Base-by-base conservation (phyloP, 2,329 filamentous ascomycete species). In the Paraphaeosphaeria minitans region DNA sequence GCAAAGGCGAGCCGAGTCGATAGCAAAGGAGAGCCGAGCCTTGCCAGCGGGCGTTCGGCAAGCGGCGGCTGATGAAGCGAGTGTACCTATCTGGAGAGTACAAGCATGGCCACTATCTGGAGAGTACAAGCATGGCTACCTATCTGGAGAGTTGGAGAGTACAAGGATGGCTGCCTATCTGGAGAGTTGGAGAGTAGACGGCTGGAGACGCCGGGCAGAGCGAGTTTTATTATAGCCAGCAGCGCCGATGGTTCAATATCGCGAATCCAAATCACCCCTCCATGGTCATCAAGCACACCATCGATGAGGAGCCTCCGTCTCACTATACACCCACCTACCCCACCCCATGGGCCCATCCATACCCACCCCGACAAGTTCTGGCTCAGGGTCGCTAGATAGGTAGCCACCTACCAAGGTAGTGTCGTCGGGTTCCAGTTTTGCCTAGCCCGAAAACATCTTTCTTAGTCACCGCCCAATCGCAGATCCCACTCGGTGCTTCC, bases 231-330 rank as follows among this genome's bases (percentile, higher is more conserved):
- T n/a, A n/a, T n/a, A n/a, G n/a, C n/a, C n/a, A n/a, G 68, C 19
- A 10, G 21, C 33, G 35, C 33, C 65, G 65, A 67, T 67, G 67
- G 65, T 64, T 67, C 62, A 65, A 61, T 60, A 72, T 73, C 58
- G 70, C 69, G 64, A 71, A 57, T 56, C 55, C 51, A 48, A 48
- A 70, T 70, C 58, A 62, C 67, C 59, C 66, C 67, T 67, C 69
- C 55, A 61, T 60, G 62, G 63, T 66, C 65, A 66, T 69, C 60
- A 53, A 74, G 72, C 72, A 75, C 74, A 74, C 69, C 72, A 75
- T 75, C 64, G 60, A 59, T 53, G 63, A 63, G 22, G 53, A 58
- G 52, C 56, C 53, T 60, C 62, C 24, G 41, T 22, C 43, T 42
- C 69, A 64, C 63, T 60, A 59, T 55, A 58, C 56, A 55, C 39